Evolutionary conservation across 352 stramenopile species (phyloP), one percentile per base, ranked within the genome.

Genomic region (Pythium apleroticum): DNA sequence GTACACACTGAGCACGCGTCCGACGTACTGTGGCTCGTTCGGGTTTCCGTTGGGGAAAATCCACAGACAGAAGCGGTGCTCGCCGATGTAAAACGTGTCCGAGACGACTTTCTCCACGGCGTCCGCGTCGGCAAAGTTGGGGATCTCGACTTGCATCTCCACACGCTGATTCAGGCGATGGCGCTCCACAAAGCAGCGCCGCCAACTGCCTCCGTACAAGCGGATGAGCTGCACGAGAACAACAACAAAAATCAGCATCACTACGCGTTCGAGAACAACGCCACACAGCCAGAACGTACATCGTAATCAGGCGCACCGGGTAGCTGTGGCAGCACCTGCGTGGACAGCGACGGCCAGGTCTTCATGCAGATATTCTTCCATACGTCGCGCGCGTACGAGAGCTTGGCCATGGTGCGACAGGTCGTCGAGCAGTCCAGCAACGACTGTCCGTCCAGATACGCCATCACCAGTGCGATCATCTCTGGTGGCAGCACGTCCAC

Each of bases 31-130:
- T 10, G 67, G 69, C 50, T 93, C 84, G 65, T 94, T 90, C 20
- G 80, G 81, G 55, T 94, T 94, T n/a, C 86, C 84, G 30, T 84
- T 78, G 7, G 86, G 82, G 56, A 93, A 91, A 12, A 93, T 74
- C 84, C 84, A 93, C 20, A 93, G 61, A 33, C 84, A 94, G 53
- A 94, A 94, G 27, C 63, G 81, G 63, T 94, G 82, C 28, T 85
- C 75, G 11, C 77, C 77, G 52, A 93, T 89, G 2, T 46, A 59
- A 65, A 92, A 95, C 10, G 86, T 91, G 22, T 90, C 78, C 7
- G 79, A 90, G 33, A 90, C 80, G 52, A 93, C 79, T 66, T 90
- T 90, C n/a, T 93, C 84, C 20, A 77, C 70, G 8, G 43, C 45
- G 30, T 55, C 59, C 50, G 62, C 58, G 22, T 69, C 27, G 14